phyloP scores from a whole-genome alignment of 1,284 basidiomycete species.

The Meripilus lineatus region DNA sequence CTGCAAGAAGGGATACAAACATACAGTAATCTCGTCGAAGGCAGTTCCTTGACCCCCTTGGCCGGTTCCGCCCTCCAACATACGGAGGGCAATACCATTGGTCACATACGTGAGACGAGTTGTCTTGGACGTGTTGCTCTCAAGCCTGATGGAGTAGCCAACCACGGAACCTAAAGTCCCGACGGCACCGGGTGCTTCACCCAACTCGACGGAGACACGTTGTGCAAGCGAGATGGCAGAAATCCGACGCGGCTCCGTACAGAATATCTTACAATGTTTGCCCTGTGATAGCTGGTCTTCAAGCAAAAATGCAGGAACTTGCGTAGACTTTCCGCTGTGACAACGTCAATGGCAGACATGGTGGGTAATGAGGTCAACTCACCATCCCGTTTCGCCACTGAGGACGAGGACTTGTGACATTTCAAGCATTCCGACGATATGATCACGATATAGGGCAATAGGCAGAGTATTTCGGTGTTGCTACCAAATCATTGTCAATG shows the following conservation, averaged over 20 bases:
- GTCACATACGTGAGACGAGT: constrained; percentile 87
- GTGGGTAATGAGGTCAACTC: constrained; percentile 14
- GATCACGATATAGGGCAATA: constrained; percentile 80
- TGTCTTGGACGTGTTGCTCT: constrained; percentile 80
- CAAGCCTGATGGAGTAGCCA: constrained; percentile 93
- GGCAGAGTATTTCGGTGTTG: constrained; percentile 75
- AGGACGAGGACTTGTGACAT: constrained; percentile 87
- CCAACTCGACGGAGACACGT: constrained; percentile 91
- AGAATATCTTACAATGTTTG: constrained; percentile 87
- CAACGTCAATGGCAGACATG: constrained; percentile 5
- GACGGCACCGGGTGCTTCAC: constrained; percentile 79
- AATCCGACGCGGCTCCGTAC: constrained; percentile 95
- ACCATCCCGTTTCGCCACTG: constrained; percentile 98
- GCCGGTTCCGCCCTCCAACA: constrained; percentile 84
- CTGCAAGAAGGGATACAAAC: constrained; percentile 19
- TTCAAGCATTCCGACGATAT: constrained; percentile 73
- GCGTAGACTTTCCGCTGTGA: constrained; percentile 92
- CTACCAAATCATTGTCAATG: constrained; percentile 29
- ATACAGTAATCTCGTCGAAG: constrained; percentile 90
- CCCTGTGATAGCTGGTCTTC: constrained; percentile 87
- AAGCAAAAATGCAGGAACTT: constrained; percentile 92
- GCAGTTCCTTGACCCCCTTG: constrained; percentile 65
- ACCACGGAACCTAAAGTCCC: constrained; percentile 82
- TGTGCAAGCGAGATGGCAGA: constrained; percentile 97
- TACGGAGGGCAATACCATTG: constrained; percentile 94